These are phyloP conservation scores for Dovyalis caffra DNA, from an alignment of 345 rosid genomes.

Conservation along the genomic window DNA sequence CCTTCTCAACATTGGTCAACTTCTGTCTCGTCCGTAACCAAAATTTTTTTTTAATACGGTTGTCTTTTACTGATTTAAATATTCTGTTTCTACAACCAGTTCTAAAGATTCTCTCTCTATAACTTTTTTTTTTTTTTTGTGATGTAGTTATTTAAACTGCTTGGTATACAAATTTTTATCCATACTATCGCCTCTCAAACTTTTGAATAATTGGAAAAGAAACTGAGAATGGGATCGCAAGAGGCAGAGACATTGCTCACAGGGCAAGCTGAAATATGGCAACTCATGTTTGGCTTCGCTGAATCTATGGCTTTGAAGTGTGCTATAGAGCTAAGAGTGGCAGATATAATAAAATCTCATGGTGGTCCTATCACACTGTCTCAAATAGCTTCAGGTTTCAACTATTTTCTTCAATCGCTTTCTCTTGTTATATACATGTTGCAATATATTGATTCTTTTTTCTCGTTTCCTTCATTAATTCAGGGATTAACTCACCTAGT, in stretches of 20 bases:
- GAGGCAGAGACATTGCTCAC: neutral
- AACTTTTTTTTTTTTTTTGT: too few relatives aligned
- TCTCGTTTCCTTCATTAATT: neutral
- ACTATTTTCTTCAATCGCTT: neutral
- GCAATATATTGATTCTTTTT: too few relatives aligned
- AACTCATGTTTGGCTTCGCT: constrained; percentile 14
- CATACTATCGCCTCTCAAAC: neutral
- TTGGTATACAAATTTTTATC: too few relatives aligned
- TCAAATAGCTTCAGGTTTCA: constrained; percentile 25
- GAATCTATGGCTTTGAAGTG: constrained; percentile 23
- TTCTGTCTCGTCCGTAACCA: too few relatives aligned
- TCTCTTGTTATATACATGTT: too few relatives aligned
- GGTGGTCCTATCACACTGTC: constrained; percentile 16
- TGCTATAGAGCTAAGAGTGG: constrained; percentile 23
- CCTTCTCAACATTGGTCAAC: too few relatives aligned
- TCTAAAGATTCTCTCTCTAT: too few relatives aligned
- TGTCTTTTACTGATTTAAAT: too few relatives aligned
- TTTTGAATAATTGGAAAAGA: neutral
- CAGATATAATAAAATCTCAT: constrained; percentile 31
- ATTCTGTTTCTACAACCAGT: too few relatives aligned
- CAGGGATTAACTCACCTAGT: constrained; percentile 15
- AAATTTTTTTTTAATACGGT: too few relatives aligned
- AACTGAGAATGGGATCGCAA: neutral
- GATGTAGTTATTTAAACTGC: too few relatives aligned
- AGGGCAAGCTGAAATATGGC: neutral